phyloP scores from a whole-genome alignment of 1,139 yeast species.

The Kluyveromyces sp. region DNA sequence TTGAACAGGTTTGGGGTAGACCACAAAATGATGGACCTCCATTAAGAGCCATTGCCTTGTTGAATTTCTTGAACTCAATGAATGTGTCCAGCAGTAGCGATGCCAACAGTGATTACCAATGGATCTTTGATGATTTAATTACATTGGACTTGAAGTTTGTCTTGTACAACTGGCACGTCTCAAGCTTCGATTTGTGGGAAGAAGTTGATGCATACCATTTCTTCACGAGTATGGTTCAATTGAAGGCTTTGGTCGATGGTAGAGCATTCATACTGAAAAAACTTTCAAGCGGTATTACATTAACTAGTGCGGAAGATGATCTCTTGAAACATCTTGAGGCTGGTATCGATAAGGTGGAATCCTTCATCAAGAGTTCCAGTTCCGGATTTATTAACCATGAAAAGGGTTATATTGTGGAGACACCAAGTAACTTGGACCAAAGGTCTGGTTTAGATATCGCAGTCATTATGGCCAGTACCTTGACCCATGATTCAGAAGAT shows the following conservation, averaged over 20 bases:
- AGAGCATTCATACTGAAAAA: conserved; percentile 35
- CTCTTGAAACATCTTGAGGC: conserved; percentile 3
- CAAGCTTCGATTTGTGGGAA: conserved; percentile 90
- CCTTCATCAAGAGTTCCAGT: conserved; percentile 28
- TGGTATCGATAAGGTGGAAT: conserved; percentile 13
- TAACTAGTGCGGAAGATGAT: conserved; percentile 2
- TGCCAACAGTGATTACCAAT: conserved; percentile 18
- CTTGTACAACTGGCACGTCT: conserved; percentile 50
- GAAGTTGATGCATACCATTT: conserved; percentile 70
- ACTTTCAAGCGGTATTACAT: conserved; percentile 14
- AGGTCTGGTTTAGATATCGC: conserved; percentile 81
- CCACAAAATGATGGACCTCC: conserved; percentile 98
- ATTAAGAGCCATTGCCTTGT: conserved; percentile 58
- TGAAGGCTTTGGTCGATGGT: conserved; percentile 61
- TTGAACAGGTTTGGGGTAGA: conserved; percentile 73
- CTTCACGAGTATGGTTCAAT: conserved; percentile 69
- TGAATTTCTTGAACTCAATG: conserved; percentile 46
- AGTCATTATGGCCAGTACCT: conserved; percentile 57
- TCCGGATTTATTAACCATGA: conserved; percentile 40
- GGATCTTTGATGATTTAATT: conserved; percentile 44
- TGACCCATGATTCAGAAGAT: conserved; percentile 49
- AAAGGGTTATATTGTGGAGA: conserved; percentile 57
- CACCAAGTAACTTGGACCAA: conserved; percentile 44
- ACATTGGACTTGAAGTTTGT: conserved; percentile 69
- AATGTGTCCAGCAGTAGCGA: conserved; percentile 19